Percentiles rank a stretch among this genome's conserved stretches.
These are phyloP conservation scores for Venturia carpophila DNA, from an alignment of 2,329 filamentous ascomycete genomes.

Conservation along the genomic window DNA sequence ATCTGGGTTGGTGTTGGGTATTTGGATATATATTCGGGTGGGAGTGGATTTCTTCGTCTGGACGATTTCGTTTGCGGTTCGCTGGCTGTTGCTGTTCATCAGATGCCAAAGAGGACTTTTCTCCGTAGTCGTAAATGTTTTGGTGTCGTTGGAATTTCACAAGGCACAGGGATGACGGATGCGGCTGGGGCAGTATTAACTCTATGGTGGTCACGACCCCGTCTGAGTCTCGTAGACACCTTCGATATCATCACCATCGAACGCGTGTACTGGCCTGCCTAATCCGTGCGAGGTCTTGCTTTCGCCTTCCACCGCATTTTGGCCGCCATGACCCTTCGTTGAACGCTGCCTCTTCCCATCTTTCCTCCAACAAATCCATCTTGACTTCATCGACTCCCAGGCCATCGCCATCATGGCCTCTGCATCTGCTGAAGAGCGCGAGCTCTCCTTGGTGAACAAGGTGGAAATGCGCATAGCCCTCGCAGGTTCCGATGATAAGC, in stretches of 20 bases:
- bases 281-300: neutral
- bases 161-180: neutral
- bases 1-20: neutral
- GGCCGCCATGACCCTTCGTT: neutral
- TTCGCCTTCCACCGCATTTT: neutral
- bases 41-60: too few species aligned
- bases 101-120: neutral
- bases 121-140: neutral
- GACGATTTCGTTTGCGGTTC: neutral
- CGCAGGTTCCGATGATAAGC: conserved; percentile 74
- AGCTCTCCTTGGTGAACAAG: conserved; percentile 75
- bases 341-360: neutral
- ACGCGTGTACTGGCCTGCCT: conserved; percentile 6
- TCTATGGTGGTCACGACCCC: neutral
- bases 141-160: neutral
- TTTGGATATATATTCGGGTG: too few species aligned
- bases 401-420: conserved; percentile 14
- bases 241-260: neutral
- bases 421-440: conserved; percentile 52
- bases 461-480: conserved; percentile 78
- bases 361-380: neutral
- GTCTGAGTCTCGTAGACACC: neutral
- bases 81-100: neutral
- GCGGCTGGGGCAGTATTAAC: neutral
- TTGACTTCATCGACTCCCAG: neutral